phyloP scores from a whole-genome alignment of 2,329 filamentous ascomycete genomes.

The Chaetomium globosum region DNA sequence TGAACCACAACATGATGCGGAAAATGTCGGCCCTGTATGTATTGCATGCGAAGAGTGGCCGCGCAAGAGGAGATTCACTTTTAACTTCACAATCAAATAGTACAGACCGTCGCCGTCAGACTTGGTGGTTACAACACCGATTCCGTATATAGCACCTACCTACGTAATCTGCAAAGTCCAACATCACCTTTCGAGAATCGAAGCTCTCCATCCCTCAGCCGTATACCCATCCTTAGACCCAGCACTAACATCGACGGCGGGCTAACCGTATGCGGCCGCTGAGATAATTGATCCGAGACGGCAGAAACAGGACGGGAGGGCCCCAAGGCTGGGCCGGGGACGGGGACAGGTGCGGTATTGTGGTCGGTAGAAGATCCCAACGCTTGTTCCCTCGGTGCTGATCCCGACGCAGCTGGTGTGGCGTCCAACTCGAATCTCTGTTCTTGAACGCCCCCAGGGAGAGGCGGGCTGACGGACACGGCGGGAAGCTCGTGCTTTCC shows the following conservation, averaged over 20 bases:
- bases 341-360: too few species aligned
- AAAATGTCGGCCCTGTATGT: too few species aligned
- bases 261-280: not conserved
- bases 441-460: not conserved
- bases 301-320: not conserved
- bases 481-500: not conserved
- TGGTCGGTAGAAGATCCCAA: not conserved
- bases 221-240: not conserved
- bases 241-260: not conserved
- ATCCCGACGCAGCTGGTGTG: not conserved
- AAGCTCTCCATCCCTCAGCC: not conserved
- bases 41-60: too few species aligned
- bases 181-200: not conserved
- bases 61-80: too few species aligned
- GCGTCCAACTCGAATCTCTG: slow-evolving; percentile 1
- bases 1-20: too few species aligned
- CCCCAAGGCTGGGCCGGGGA: not conserved
- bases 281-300: not conserved
- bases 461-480: not conserved
- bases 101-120: too few species aligned
- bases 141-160: too few species aligned
- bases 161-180: too few species aligned
- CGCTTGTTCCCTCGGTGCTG: not conserved
- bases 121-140: too few species aligned
- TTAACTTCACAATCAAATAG: too few species aligned